These are phyloP conservation scores for Plenodomus tracheiphilus DNA, from an alignment of 2,329 filamentous ascomycete species.

Conservation along the genomic window DNA sequence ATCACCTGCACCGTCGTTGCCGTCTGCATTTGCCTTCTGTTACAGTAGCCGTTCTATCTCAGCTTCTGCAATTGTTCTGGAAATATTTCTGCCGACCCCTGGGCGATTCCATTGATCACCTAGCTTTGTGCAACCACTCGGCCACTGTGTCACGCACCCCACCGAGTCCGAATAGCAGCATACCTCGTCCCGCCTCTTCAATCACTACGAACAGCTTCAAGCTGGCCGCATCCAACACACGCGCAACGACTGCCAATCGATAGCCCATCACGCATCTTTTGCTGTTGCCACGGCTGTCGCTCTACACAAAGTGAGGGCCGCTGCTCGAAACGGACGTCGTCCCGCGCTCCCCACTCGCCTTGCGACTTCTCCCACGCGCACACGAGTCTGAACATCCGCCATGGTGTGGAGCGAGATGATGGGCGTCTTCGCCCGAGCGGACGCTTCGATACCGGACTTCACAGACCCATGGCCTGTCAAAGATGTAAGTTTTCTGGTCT, in stretches of 20 bases:
- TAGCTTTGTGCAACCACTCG: conserved; percentile 35
- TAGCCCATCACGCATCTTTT: conserved; percentile 4
- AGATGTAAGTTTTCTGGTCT: conserved; percentile 41
- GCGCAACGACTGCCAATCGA: conserved; percentile 8
- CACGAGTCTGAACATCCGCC: conserved; percentile 19
- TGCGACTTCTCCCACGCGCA: conserved; percentile 17
- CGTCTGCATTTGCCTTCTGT: neutral
- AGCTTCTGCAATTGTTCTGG: conserved; percentile 15
- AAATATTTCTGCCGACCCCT: conserved; percentile 9
- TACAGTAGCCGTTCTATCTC: conserved; percentile 10
- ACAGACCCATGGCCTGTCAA: conserved; percentile 45
- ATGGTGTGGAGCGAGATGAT: conserved; percentile 29
- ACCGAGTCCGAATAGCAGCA: conserved; percentile 18
- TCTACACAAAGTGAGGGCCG: conserved; percentile 11
- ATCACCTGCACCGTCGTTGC: conserved; percentile 11
- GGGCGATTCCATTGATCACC: conserved; percentile 26
- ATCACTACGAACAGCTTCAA: conserved; percentile 10
- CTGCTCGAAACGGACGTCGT: conserved; percentile 8
- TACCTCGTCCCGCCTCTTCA: conserved; percentile 14
- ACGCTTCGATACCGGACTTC: conserved; percentile 36
- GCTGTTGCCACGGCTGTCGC: conserved; percentile 5
- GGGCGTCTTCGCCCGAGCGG: conserved; percentile 32
- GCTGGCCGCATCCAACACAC: conserved; percentile 5
- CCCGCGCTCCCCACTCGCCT: conserved; percentile 15
- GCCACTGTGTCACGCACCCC: conserved; percentile 33